These are phyloP conservation scores for Cordyceps pruinosa DNA, from an alignment of 2,329 filamentous ascomycete genomes.

Conservation along the genomic window DNA sequence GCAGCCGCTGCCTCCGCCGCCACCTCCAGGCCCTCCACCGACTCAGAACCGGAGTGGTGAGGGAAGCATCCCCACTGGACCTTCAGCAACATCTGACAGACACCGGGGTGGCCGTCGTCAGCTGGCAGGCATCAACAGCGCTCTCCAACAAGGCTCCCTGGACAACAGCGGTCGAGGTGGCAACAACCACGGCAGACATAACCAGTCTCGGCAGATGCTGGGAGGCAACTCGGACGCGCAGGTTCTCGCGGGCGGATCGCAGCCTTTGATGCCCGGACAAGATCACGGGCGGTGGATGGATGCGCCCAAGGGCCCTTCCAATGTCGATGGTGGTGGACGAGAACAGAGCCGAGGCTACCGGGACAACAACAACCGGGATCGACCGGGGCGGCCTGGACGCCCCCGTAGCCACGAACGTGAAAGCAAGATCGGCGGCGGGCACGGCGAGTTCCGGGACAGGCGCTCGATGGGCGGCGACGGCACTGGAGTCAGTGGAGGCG, in stretches of 20 bases:
- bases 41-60: slow-evolving; percentile 22
- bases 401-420: slow-evolving; percentile 45
- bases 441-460: slow-evolving; percentile 40
- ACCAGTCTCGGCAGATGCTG: slow-evolving; percentile 35
- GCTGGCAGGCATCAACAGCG: slow-evolving; percentile 53
- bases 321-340: slow-evolving; percentile 24
- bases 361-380: slow-evolving; percentile 37
- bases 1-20: slow-evolving; percentile 18
- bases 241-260: slow-evolving; percentile 48
- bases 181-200: slow-evolving; percentile 19
- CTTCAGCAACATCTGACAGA: slow-evolving; percentile 31
- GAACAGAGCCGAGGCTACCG: slow-evolving; percentile 38
- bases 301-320: slow-evolving; percentile 25
- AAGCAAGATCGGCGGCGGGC: slow-evolving; percentile 36
- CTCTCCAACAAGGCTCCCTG: slow-evolving; percentile 42
- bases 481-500: slow-evolving; percentile 17
- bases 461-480: slow-evolving; percentile 29
- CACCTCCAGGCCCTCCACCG: slow-evolving; percentile 27
- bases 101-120: slow-evolving; percentile 42
- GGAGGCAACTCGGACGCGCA: slow-evolving; percentile 48
- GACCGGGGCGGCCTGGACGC: slow-evolving; percentile 33
- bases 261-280: slow-evolving; percentile 39
- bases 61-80: slow-evolving; percentile 28
- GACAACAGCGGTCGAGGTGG: slow-evolving; percentile 23
- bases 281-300: slow-evolving; percentile 36